A percentile compares a stretch with the other conserved stretches of the same genome.
These are phyloP conservation scores for Fusarium praegraminearum DNA, from an alignment of 2,329 filamentous ascomycete species.

Conservation along the genomic window DNA sequence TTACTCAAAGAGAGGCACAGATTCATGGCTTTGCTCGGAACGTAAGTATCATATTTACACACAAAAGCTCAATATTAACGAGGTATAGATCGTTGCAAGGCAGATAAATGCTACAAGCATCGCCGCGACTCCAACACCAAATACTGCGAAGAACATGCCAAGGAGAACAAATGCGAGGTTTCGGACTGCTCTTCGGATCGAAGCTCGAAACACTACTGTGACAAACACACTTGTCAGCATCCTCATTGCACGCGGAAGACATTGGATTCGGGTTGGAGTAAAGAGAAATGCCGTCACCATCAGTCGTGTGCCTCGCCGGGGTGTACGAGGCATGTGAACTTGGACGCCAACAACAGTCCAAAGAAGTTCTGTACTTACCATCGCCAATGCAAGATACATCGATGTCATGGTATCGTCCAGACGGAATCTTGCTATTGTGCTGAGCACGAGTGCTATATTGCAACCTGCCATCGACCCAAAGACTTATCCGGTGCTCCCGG, in stretches of 20 bases:
- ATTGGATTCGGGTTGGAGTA: neutral
- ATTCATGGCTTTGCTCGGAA: constrained; percentile 16
- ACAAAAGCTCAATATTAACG: neutral
- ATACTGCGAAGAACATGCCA: constrained; percentile 20
- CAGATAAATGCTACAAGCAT: constrained; percentile 4
- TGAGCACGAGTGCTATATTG: constrained; percentile 27
- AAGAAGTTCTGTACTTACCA: constrained; percentile 26
- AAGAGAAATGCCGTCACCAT: constrained; percentile 18
- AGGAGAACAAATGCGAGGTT: constrained; percentile 1
- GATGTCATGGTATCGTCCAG: constrained; percentile 19
- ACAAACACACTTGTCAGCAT: constrained; percentile 16
- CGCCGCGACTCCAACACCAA: neutral
- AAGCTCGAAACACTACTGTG: constrained; percentile 4
- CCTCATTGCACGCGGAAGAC: constrained; percentile 1
- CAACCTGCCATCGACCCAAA: constrained; percentile 2
- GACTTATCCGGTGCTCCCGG: constrained; percentile 2
- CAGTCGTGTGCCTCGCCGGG: constrained; percentile 27
- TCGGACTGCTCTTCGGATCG: constrained; percentile 7
- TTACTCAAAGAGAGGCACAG: neutral
- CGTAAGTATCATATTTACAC: neutral
- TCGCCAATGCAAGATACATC: constrained; percentile 10
- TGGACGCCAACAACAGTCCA: neutral
- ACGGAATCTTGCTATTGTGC: constrained; percentile 15
- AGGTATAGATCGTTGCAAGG: constrained; percentile 13
- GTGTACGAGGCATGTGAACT: constrained; percentile 3